These are phyloP conservation scores for Hypocreales sp. DNA, from an alignment of 2,329 filamentous ascomycete genomes.

Conservation along the genomic window DNA sequence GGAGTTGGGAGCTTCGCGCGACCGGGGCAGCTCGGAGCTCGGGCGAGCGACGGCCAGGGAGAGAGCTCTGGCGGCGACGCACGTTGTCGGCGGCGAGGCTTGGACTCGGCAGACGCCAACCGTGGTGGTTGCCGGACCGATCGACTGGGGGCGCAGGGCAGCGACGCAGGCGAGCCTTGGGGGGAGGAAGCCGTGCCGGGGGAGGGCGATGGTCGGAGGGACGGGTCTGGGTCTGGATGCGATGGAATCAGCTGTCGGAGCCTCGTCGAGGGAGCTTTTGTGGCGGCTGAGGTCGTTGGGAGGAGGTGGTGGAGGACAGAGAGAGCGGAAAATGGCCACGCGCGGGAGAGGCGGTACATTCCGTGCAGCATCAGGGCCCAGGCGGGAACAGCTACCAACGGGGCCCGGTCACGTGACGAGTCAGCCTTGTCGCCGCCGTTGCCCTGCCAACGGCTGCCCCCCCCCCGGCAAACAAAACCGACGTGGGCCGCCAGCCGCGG, in stretches of 20 bases:
- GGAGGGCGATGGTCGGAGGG: neutral
- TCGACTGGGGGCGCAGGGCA: too few species aligned
- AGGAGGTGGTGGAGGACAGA: conserved; percentile 10
- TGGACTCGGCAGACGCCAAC: too few species aligned
- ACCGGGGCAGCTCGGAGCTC: neutral
- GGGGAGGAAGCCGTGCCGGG: neutral
- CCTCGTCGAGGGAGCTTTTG: conserved; percentile 1
- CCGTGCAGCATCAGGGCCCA: too few species aligned
- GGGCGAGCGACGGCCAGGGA: neutral
- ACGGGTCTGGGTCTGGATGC: neutral
- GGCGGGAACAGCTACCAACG: too few species aligned
- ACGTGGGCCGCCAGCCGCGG: too few species aligned
- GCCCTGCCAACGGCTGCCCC: too few species aligned
- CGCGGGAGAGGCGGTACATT: conserved; percentile 12
- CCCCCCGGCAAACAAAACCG: too few species aligned
- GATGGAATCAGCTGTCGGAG: conserved; percentile 1
- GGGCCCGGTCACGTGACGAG: conserved; percentile 14
- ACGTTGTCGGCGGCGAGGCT: too few species aligned
- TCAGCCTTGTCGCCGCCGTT: conserved; percentile 3
- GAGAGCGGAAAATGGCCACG: conserved; percentile 16
- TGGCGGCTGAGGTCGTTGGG: conserved; percentile 4
- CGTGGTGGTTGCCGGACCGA: conserved; percentile 2
- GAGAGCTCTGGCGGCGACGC: neutral
- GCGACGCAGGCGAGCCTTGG: conserved; percentile 1
- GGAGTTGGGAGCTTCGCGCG: neutral